These are phyloP conservation scores for Amanita pallidorosea DNA, from an alignment of 768 basidiomycete species.

Conservation along the genomic window DNA sequence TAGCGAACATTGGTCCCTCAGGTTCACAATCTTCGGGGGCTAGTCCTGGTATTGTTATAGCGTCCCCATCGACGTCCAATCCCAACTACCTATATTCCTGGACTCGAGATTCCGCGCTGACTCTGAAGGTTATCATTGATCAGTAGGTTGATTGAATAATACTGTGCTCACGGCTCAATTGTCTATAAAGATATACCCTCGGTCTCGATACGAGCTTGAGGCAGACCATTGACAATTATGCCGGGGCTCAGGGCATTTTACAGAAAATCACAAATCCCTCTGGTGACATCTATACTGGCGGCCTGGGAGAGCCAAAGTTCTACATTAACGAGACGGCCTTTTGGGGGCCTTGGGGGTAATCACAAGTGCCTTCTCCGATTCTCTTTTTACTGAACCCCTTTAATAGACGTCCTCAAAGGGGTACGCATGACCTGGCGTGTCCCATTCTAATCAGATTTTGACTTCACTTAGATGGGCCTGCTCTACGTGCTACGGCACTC, in stretches of 20 bases:
- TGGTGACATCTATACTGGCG: conserved; percentile 46
- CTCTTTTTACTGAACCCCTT: background rate
- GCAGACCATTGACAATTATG: conserved; percentile 41
- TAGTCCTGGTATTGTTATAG: conserved; percentile 33
- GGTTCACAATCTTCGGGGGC: conserved; percentile 40
- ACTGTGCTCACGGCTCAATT: background rate
- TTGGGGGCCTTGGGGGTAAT: conserved; percentile 27
- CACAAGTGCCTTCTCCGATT: background rate
- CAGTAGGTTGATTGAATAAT: conserved; percentile 20
- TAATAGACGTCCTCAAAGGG: conserved; percentile 45
- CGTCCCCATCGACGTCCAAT: conserved; percentile 32
- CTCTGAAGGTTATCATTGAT: conserved; percentile 37
- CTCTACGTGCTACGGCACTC: conserved; percentile 55
- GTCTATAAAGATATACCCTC: conserved; percentile 21
- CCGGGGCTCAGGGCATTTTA: conserved; percentile 35
- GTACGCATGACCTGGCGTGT: conserved; percentile 16
- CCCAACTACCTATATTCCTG: conserved; percentile 58
- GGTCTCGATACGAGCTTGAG: conserved; percentile 40
- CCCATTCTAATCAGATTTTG: background rate
- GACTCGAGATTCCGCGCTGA: conserved; percentile 58
- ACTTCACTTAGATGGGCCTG: conserved; percentile 48
- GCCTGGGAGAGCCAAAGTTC: conserved; percentile 69
- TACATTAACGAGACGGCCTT: conserved; percentile 36
- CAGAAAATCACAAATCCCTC: conserved; percentile 62
- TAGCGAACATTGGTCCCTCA: conserved; percentile 48